Percentiles rank a stretch among this genome's conserved stretches.
These are phyloP conservation scores for Schizopora paradoxa DNA, from an alignment of 1,284 basidiomycete genomes.

Conservation along the genomic window DNA sequence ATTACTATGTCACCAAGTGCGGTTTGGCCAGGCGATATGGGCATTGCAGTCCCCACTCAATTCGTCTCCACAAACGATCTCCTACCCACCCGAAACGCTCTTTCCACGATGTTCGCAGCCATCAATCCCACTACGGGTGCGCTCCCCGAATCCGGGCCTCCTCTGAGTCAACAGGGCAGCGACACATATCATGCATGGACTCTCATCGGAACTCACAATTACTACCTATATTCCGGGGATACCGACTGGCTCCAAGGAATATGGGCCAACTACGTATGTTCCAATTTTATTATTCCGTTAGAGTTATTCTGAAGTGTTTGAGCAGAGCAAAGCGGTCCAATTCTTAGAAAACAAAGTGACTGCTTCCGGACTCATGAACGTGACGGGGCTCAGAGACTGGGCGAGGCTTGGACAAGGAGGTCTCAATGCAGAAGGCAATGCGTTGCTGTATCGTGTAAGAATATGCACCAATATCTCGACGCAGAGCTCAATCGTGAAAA, in stretches of 20 bases:
- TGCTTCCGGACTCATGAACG: conserved; percentile 40
- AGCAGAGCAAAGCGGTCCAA: conserved; percentile 37
- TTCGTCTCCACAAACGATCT: conserved; percentile 59
- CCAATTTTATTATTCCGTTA: not conserved
- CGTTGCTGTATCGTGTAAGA: conserved; percentile 39
- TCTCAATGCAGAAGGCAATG: conserved; percentile 45
- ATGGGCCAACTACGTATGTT: conserved; percentile 41
- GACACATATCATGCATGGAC: conserved; percentile 46
- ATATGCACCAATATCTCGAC: not conserved
- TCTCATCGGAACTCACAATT: conserved; percentile 41
- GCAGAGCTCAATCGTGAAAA: not conserved
- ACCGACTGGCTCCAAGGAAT: conserved; percentile 36
- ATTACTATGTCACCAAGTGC: conserved; percentile 33
- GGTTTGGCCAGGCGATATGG: conserved; percentile 62
- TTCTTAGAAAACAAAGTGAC: conserved; percentile 43
- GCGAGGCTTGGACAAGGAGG: conserved; percentile 43
- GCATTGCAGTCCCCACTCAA: conserved; percentile 54
- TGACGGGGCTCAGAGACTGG: conserved; percentile 46
- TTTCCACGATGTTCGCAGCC: conserved; percentile 52
- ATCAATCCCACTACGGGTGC: conserved; percentile 49
- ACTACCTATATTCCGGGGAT: conserved; percentile 44
- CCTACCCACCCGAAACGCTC: conserved; percentile 47
- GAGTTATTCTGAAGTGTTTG: not conserved
- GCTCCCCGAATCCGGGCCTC: conserved; percentile 52
- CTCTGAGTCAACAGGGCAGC: conserved; percentile 46